Conservation (phyloP, 2,329 filamentous ascomycete species). For the Beauveria sp. region DNA sequence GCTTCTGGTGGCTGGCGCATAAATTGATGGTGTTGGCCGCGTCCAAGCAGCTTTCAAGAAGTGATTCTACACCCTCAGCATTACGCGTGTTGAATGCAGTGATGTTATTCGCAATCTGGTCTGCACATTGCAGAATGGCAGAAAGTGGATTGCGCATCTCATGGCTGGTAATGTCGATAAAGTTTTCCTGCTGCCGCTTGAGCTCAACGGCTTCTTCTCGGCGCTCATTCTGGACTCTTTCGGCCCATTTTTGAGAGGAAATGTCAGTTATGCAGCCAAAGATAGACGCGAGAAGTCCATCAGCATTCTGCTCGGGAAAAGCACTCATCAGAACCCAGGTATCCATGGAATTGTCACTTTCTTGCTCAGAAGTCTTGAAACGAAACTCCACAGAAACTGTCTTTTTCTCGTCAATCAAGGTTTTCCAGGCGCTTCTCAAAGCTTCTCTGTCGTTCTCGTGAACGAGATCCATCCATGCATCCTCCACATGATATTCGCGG, state of each 20-base stretch:
- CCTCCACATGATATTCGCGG: constrained; percentile 47
- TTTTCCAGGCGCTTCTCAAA: constrained; percentile 55
- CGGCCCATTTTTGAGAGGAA: constrained; percentile 76
- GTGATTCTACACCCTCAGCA: constrained; percentile 36
- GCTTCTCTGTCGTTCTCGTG: constrained; percentile 55
- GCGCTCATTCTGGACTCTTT: constrained; percentile 68
- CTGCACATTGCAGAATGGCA: constrained; percentile 68
- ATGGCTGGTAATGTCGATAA: constrained; percentile 67
- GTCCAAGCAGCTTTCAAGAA: constrained; percentile 55
- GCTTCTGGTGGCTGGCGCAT: constrained; percentile 72
- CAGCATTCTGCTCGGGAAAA: constrained; percentile 60
- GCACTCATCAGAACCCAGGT: constrained; percentile 74
- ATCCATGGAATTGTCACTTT: constrained; percentile 53
- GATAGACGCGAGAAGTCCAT: constrained; percentile 62
- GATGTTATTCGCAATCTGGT: constrained; percentile 56
- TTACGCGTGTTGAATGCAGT: constrained; percentile 31
- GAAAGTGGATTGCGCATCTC: constrained; percentile 72
- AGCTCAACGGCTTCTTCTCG: constrained; percentile 76
- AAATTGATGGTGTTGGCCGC: constrained; percentile 76
- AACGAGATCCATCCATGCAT: constrained; percentile 67
- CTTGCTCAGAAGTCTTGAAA: constrained; percentile 61
- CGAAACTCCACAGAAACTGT: constrained; percentile 66
- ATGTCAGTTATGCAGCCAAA: constrained; percentile 83
- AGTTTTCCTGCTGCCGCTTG: constrained; percentile 65
- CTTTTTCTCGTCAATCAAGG: constrained; percentile 51